Evolutionary conservation across 768 basidiomycete genomes (phyloP).

Genomic region (Tremella fuciformis): DNA sequence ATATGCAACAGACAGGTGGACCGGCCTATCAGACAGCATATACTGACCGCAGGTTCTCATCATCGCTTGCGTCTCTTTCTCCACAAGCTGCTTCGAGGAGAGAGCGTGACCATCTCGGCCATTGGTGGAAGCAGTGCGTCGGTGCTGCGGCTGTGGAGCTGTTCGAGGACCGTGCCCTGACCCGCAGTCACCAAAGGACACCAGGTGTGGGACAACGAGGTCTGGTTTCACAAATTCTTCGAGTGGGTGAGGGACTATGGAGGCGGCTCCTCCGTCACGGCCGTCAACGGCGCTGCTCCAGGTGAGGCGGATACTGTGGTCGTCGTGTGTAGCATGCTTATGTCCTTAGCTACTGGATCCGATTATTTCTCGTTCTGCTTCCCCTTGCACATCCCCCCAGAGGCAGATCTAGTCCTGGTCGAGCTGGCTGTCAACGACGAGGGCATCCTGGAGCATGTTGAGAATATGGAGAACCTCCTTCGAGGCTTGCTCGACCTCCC

Average conservation of each 20-base stretch:
- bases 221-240: conserved; percentile 43
- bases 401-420: conserved; percentile 48
- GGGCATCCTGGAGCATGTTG: conserved; percentile 44
- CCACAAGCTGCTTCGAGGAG: conserved; percentile 38
- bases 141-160: not conserved
- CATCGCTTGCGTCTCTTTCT: conserved; percentile 31
- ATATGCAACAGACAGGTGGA: too few species aligned
- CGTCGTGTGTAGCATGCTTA: not conserved
- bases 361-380: conserved; percentile 52
- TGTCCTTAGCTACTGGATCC: conserved; percentile 40
- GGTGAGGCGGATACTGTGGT: conserved; percentile 23
- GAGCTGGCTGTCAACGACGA: conserved; percentile 52
- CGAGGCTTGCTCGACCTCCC: conserved; percentile 44
- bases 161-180: not conserved
- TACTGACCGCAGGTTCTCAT: conserved; percentile 28
- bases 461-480: conserved; percentile 52
- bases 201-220: conserved; percentile 36
- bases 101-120: conserved; percentile 35
- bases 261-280: conserved; percentile 18
- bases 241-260: conserved; percentile 45
- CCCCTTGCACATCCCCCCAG: conserved; percentile 45
- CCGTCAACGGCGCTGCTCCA: conserved; percentile 49
- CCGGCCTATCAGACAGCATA: not conserved
- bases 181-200: conserved; percentile 46
- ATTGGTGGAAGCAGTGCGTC: conserved; percentile 48